These are phyloP conservation scores for Tylopilus felleus DNA, from an alignment of 768 basidiomycete species.

Conservation along the genomic window DNA sequence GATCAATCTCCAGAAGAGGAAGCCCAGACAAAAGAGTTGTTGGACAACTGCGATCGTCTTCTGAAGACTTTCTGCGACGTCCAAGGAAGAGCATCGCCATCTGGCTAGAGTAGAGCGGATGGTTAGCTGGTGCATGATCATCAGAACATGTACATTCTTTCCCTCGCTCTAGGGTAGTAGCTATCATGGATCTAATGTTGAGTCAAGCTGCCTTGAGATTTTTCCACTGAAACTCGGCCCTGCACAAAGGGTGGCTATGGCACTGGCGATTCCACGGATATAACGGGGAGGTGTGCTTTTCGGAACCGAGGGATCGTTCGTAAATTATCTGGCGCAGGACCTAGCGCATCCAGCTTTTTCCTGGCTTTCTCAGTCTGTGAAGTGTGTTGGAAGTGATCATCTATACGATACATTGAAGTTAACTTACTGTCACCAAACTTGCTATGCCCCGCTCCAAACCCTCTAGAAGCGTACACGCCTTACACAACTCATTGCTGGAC, in stretches of 20 bases:
- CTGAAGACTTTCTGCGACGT: conserved; percentile 37
- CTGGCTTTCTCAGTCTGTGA: conserved; percentile 65
- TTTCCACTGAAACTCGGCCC: background rate
- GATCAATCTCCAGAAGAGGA: conserved; percentile 50
- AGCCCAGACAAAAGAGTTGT: conserved; percentile 43
- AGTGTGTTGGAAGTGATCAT: conserved; percentile 7
- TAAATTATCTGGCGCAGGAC: conserved; percentile 60
- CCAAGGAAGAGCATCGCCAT: conserved; percentile 26
- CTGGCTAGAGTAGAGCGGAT: conserved; percentile 9
- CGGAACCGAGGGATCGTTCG: conserved; percentile 76
- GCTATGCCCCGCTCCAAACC: conserved; percentile 85
- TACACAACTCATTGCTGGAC: conserved; percentile 95
- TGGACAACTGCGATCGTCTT: conserved; percentile 55
- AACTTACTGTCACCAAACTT: conserved; percentile 55
- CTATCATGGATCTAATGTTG: conserved; percentile 3
- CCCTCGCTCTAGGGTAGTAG: background rate
- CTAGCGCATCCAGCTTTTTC: conserved; percentile 58
- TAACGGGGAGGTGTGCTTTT: conserved; percentile 39
- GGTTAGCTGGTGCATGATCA: background rate
- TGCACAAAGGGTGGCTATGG: background rate
- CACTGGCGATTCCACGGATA: conserved; percentile 36
- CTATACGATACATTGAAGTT: background rate
- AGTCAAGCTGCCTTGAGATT: background rate
- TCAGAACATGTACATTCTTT: background rate
- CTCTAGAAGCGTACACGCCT: conserved; percentile 88